Percentiles rank a stretch among this genome's conserved stretches.
These are phyloP conservation scores for Ustilago esculenta DNA, from an alignment of 1,284 basidiomycete genomes.

Conservation along the genomic window DNA sequence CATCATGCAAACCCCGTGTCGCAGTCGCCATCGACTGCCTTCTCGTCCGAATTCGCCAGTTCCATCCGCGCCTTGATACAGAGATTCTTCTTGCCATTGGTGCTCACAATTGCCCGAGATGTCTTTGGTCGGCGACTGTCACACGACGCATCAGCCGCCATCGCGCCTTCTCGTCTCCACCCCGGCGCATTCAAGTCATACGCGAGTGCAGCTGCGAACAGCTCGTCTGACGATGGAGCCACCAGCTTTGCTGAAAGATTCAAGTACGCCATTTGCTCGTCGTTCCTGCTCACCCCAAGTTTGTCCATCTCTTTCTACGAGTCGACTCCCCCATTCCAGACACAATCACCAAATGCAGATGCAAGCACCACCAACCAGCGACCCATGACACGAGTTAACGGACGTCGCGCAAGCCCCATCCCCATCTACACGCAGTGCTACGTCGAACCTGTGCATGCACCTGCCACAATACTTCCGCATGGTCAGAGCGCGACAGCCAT, in stretches of 20 bases:
- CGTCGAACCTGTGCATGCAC: conserved; percentile 19
- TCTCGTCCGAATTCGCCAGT: conserved; percentile 1
- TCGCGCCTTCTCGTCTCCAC: neutral
- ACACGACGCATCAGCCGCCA: neutral
- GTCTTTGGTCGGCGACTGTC: neutral
- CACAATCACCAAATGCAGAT: neutral
- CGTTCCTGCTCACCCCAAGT: conserved; percentile 59
- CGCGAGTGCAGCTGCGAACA: neutral
- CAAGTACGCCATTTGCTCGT: conserved; percentile 62
- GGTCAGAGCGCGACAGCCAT: neutral
- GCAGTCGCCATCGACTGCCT: neutral
- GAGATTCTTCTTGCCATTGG: conserved; percentile 5
- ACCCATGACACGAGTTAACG: neutral
- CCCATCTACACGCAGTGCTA: conserved; percentile 10
- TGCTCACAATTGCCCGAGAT: conserved; percentile 7
- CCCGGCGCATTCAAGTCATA: neutral
- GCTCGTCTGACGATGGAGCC: conserved; percentile 1
- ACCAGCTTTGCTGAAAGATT: conserved; percentile 58
- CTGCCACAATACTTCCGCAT: neutral
- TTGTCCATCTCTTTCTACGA: conserved; percentile 65
- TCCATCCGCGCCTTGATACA: conserved; percentile 1
- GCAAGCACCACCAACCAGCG: neutral
- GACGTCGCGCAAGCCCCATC: conserved; percentile 1
- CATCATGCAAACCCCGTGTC: neutral
- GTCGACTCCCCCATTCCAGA: conserved; percentile 13